Evolutionary conservation across 306 rosid genomes (phyloP).

Genomic region (Cyclanthera cordifolia): DNA sequence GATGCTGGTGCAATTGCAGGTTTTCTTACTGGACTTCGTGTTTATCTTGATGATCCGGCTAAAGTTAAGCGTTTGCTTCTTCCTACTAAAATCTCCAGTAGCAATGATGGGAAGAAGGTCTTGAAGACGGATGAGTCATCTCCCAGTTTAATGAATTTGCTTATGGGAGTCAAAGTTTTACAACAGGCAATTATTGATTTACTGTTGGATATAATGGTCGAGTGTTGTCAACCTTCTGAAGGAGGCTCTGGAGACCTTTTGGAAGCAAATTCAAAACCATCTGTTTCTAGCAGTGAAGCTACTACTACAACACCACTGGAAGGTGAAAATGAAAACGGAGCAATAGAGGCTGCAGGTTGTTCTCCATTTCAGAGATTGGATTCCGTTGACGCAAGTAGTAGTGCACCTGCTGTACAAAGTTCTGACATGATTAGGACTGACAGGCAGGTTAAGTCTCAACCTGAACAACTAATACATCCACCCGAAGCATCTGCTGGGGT

Average conservation of each 20-base stretch:
- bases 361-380: constrained; percentile 63
- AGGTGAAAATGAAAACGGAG: constrained; percentile 59
- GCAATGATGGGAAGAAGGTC: constrained; percentile 69
- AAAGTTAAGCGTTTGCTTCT: constrained; percentile 96
- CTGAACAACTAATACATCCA: constrained; percentile 54
- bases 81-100: constrained; percentile 79
- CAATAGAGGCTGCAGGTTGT: constrained; percentile 41
- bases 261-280: constrained; percentile 51
- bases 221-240: constrained; percentile 95
- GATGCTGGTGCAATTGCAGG: constrained; percentile 99
- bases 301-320: constrained; percentile 30
- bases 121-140: constrained; percentile 67
- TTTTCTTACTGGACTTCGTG: constrained; percentile 92
- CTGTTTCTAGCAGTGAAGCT: constrained; percentile 45
- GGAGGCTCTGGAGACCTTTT: constrained; percentile 47
- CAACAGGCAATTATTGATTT: constrained; percentile 97
- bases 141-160: constrained; percentile 94
- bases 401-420: constrained; percentile 79
- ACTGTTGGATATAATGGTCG: constrained; percentile 96
- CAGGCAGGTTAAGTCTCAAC: constrained; percentile 43
- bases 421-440: constrained; percentile 45
- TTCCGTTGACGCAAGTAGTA: constrained; percentile 47
- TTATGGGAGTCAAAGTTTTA: constrained; percentile 96
- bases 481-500: constrained; percentile 73
- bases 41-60: constrained; percentile 98